phyloP scores from a whole-genome alignment of 2,329 filamentous ascomycete genomes.

The Aureobasidium sp. region DNA sequence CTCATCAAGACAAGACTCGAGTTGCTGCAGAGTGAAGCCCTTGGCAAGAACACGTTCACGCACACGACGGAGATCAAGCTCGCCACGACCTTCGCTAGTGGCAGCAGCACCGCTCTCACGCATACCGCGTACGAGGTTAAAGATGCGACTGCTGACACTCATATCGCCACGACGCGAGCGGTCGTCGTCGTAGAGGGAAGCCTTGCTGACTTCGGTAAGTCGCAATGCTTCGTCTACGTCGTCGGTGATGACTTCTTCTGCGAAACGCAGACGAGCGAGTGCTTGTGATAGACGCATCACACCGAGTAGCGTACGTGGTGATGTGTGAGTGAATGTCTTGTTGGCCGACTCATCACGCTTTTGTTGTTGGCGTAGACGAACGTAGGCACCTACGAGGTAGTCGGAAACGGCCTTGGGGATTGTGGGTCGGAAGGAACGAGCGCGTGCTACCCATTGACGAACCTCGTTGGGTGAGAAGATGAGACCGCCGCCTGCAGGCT shows the following conservation, averaged over 20 bases:
- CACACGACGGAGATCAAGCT: conserved; percentile 81
- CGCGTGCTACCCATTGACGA: conserved; percentile 89
- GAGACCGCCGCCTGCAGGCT: conserved; percentile 53
- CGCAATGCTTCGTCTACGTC: conserved; percentile 94
- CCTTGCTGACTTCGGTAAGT: conserved; percentile 87
- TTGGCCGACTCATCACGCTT: conserved; percentile 84
- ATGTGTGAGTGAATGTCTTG: conserved; percentile 89
- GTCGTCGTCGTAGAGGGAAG: conserved; percentile 70
- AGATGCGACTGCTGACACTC: conserved; percentile 83
- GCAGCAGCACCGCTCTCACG: conserved; percentile 73
- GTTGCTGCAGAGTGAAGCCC: conserved; percentile 93
- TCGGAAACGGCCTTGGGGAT: conserved; percentile 82
- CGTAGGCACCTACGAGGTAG: conserved; percentile 96
- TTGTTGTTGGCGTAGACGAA: conserved; percentile 85
- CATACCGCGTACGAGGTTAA: conserved; percentile 84
- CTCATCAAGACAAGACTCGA: conserved; percentile 76
- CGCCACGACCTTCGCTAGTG: conserved; percentile 66
- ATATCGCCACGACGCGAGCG: conserved; percentile 52
- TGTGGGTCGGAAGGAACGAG: conserved; percentile 76
- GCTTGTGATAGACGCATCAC: conserved; percentile 90
- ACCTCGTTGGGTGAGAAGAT: conserved; percentile 91
- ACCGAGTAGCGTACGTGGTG: conserved; percentile 84
- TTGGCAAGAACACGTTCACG: conserved; percentile 88
- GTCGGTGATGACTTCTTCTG: conserved; percentile 72
- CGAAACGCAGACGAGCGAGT: conserved; percentile 83